Evolutionary conservation across 2,329 filamentous ascomycete species (phyloP).

Genomic region (Aspergillus sp.): DNA sequence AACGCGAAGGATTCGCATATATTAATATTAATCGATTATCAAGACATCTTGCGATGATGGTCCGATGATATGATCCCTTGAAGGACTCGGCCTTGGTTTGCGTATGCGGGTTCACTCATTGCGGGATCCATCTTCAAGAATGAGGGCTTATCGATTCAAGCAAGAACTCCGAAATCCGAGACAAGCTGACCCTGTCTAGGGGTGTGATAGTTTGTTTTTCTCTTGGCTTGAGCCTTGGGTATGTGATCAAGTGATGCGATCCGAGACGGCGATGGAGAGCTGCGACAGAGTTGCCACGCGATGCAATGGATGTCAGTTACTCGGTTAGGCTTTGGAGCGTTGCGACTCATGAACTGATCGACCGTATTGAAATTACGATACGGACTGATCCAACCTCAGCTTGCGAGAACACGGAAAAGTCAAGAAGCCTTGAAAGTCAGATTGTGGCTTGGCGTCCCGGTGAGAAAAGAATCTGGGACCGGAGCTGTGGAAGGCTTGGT

Average conservation of each 20-base stretch:
- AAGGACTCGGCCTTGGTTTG: not conserved
- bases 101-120: not conserved
- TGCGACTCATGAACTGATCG: conserved; percentile 1
- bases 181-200: no score
- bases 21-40: not conserved
- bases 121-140: not conserved
- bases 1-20: not conserved
- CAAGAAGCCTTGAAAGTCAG: not conserved
- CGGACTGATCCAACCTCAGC: not conserved
- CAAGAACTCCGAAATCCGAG: not conserved
- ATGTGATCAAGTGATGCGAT: not conserved
- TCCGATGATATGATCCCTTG: not conserved
- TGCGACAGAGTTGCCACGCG: not conserved
- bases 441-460: not conserved
- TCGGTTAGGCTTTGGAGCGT: conserved; percentile 1
- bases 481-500: not conserved
- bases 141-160: not conserved
- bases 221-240: not conserved
- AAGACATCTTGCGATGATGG: not conserved
- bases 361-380: conserved; percentile 2
- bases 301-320: not conserved
- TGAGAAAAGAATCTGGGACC: not conserved
- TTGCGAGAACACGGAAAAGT: not conserved
- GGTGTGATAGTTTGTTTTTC: not conserved
- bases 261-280: not conserved